Evolutionary conservation across 495 filamentous ascomycete genomes (phyloP).

Genomic region (Neurospora tetrasperma): DNA sequence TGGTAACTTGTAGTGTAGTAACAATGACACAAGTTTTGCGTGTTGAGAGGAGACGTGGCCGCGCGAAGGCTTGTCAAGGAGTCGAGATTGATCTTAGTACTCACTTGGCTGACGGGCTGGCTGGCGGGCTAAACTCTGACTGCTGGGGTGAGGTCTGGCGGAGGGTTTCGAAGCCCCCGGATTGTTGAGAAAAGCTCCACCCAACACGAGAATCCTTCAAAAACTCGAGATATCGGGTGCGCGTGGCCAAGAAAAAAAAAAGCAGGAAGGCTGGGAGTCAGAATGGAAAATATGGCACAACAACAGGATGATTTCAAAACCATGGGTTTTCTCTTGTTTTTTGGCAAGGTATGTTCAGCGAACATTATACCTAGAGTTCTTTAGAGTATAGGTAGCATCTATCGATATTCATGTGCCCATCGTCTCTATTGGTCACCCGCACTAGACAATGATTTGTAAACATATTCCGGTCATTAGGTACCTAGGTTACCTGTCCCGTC

Average conservation of each 20-base stretch:
- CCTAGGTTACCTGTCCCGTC: background rate
- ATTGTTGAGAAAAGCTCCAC: background rate
- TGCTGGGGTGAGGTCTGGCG: background rate
- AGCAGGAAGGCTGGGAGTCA: background rate
- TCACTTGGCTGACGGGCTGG: background rate
- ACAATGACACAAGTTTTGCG: background rate
- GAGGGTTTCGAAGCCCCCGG: background rate
- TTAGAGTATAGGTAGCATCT: background rate
- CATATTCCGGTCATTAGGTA: background rate
- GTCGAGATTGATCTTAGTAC: background rate
- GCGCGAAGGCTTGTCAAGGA: background rate
- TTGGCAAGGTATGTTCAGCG: background rate
- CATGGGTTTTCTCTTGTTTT: background rate
- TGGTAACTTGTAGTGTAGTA: background rate
- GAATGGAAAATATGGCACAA: background rate
- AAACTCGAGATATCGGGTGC: background rate
- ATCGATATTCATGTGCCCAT: background rate
- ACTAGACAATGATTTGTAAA: background rate
- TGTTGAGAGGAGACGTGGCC: background rate
- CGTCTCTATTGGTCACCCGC: background rate
- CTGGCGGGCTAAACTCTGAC: background rate
- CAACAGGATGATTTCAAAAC: no score
- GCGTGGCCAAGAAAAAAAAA: background rate
- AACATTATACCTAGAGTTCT: background rate
- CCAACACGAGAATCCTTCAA: background rate